A percentile compares a stretch with the other conserved stretches of the same genome.
These are phyloP conservation scores for Paecilomyces niveus DNA, from an alignment of 2,329 filamentous ascomycete species.

Conservation along the genomic window DNA sequence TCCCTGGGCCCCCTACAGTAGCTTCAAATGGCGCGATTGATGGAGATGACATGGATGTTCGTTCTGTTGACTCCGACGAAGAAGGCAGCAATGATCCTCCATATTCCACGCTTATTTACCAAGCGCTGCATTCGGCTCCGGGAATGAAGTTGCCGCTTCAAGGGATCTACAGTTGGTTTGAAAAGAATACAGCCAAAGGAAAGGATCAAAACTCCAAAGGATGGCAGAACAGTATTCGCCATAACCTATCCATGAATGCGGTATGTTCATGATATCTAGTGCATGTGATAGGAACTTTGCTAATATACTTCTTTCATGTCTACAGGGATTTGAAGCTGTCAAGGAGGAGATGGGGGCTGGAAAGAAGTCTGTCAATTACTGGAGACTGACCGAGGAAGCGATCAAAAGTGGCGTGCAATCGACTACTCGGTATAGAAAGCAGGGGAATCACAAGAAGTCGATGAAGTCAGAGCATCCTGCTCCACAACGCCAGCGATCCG, in stretches of 20 bases:
- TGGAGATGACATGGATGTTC: slow-evolving; percentile 18
- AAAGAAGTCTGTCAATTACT: slow-evolving; percentile 61
- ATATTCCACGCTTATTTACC: slow-evolving; percentile 76
- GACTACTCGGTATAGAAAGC: slow-evolving; percentile 70
- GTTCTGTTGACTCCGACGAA: slow-evolving; percentile 14
- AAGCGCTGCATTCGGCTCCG: slow-evolving; percentile 62
- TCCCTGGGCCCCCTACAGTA: slow-evolving; percentile 6
- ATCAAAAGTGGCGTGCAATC: slow-evolving; percentile 68
- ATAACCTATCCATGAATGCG: slow-evolving; percentile 92
- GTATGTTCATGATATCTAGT: slow-evolving; percentile 46
- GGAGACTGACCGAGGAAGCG: slow-evolving; percentile 68
- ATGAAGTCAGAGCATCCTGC: slow-evolving; percentile 29
- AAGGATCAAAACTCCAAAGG: slow-evolving; percentile 56
- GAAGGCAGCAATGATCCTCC: slow-evolving; percentile 48
- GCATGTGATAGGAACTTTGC: not conserved
- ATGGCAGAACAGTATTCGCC: slow-evolving; percentile 93
- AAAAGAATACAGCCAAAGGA: slow-evolving; percentile 69
- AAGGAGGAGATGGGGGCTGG: slow-evolving; percentile 42
- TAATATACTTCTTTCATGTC: not conserved
- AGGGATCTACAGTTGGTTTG: slow-evolving; percentile 88
- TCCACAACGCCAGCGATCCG: slow-evolving; percentile 34
- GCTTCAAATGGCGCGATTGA: slow-evolving; percentile 5
- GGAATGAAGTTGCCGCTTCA: slow-evolving; percentile 68
- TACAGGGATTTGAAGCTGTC: slow-evolving; percentile 45
- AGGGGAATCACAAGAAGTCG: slow-evolving; percentile 32